phyloP scores from a whole-genome alignment of 768 basidiomycete species.

The Polyporus arcularius region DNA sequence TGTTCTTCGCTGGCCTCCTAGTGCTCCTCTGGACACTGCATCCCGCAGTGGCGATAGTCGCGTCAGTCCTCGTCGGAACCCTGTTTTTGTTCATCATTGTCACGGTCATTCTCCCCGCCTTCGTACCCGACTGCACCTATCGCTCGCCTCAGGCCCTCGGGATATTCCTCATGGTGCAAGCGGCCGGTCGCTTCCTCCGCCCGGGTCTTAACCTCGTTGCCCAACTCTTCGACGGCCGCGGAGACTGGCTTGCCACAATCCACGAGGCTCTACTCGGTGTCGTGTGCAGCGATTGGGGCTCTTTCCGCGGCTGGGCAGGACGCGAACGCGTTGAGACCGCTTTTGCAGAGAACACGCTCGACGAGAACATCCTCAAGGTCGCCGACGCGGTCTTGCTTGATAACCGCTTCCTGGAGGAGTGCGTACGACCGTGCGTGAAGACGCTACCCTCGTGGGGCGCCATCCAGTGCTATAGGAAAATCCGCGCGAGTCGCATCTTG shows the following conservation, averaged over 20 bases:
- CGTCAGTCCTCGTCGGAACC: background rate
- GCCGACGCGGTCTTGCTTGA: background rate
- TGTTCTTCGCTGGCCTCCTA: slow-evolving; percentile 23
- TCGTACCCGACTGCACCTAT: slow-evolving; percentile 9
- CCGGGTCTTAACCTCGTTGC: no score
- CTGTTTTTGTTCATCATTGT: background rate
- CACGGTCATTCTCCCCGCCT: background rate
- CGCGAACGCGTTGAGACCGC: no score
- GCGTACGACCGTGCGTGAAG: background rate
- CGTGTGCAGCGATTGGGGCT: no score
- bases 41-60: slow-evolving; percentile 8
- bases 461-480: no score
- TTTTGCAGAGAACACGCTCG: background rate
- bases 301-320: no score
- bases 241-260: no score
- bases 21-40: slow-evolving; percentile 18
- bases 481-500: no score
- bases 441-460: no score
- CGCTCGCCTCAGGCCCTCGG: slow-evolving; percentile 7
- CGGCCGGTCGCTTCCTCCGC: background rate
- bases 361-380: background rate
- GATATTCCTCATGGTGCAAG: background rate
- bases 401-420: slow-evolving; percentile 3
- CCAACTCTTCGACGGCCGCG: no score
- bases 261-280: no score